Evolutionary conservation across 2,329 filamentous ascomycete genomes (phyloP).

Genomic region (Aureobasidium sp.): DNA sequence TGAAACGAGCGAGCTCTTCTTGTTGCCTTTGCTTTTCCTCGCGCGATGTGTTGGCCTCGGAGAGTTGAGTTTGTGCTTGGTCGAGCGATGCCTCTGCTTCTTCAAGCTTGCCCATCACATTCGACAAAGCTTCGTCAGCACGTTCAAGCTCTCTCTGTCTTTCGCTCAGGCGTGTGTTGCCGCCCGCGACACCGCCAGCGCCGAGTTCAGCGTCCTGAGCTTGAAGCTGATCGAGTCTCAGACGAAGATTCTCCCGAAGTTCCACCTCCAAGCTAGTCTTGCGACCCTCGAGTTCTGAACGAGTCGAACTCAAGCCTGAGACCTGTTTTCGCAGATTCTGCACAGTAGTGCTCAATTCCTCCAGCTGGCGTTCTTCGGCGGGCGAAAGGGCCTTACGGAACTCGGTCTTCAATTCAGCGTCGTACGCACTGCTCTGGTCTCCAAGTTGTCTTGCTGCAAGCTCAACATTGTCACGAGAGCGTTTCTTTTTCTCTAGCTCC

Average conservation of each 20-base stretch:
- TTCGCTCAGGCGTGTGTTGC: conserved; percentile 61
- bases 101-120: conserved; percentile 60
- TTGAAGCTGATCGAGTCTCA: conserved; percentile 79
- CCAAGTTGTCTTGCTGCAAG: conserved; percentile 51
- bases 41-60: conserved; percentile 52
- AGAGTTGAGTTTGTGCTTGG: conserved; percentile 46
- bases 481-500: conserved; percentile 65
- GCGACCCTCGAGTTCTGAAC: conserved; percentile 69
- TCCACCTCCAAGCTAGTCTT: conserved; percentile 83
- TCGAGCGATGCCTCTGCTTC: conserved; percentile 72
- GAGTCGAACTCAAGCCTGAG: conserved; percentile 64
- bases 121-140: conserved; percentile 59
- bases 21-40: conserved; percentile 63
- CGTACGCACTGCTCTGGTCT: conserved; percentile 67
- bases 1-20: conserved; percentile 66
- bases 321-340: conserved; percentile 71
- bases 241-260: conserved; percentile 79
- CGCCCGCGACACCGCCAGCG: conserved; percentile 38
- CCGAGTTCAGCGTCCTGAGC: conserved; percentile 64
- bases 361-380: conserved; percentile 76
- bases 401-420: conserved; percentile 73
- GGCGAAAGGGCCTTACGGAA: conserved; percentile 85
- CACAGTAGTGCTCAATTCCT: conserved; percentile 60
- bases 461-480: conserved; percentile 60
- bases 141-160: conserved; percentile 76